Conservation (phyloP, 106 monocot genomes). For the Allium cepa region DNA sequence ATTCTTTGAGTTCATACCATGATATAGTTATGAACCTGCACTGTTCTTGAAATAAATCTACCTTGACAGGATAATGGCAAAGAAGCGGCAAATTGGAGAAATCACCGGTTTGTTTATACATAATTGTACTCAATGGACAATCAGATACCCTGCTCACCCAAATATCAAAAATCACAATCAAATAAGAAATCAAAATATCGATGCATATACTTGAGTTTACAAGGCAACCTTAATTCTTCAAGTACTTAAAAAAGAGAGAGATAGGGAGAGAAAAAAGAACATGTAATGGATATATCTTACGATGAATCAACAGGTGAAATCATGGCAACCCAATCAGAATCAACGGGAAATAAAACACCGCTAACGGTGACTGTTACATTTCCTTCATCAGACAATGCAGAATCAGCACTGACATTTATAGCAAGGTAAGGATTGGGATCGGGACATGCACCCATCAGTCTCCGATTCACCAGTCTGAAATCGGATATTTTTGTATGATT, state of each 20-base stretch:
- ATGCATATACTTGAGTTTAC: too few species aligned
- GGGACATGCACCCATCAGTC: conserved; percentile 25
- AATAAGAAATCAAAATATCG: too few species aligned
- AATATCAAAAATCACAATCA: too few species aligned
- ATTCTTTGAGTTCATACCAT: neutral
- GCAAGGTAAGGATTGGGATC: conserved; percentile 30
- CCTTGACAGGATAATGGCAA: conserved; percentile 89
- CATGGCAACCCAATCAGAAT: conserved; percentile 68
- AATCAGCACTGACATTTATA: conserved; percentile 20
- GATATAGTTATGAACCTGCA: neutral
- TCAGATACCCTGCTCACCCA: conserved; percentile 23
- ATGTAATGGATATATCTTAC: conserved; percentile 12
- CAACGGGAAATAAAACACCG: conserved; percentile 36
- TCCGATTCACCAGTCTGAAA: conserved; percentile 52
- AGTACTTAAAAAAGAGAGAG: neutral
- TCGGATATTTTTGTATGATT: conserved; percentile 24
- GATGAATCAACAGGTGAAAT: conserved; percentile 51
- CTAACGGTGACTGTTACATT: conserved; percentile 47
- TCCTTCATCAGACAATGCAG: conserved; percentile 34
- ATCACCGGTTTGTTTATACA: conserved; percentile 63
- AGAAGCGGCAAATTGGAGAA: conserved; percentile 52
- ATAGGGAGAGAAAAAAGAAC: neutral
- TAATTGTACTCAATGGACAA: conserved; percentile 32
- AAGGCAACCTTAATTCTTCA: too few species aligned
- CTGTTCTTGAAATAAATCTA: conserved; percentile 2